Base-by-base conservation (phyloP, 1,284 basidiomycete species). In the Pseudozyma sp. region DNA sequence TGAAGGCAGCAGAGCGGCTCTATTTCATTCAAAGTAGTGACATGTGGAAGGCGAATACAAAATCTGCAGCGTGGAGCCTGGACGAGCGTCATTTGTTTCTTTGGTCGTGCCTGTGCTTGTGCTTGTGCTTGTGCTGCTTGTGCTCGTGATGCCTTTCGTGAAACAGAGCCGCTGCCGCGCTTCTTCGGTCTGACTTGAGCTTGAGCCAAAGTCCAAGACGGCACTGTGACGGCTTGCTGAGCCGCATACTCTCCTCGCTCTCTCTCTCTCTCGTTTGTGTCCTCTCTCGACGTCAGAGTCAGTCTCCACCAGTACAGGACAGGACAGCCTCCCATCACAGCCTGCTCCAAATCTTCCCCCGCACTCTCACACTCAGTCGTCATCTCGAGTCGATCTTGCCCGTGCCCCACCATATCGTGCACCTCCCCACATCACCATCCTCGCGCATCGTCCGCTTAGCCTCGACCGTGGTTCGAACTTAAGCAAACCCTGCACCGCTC, bases 21-120 rank as follows among this genome's bases (percentile, higher is more conserved):
- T 37, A 37, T 37, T 49, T 35, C 17, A 37, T 49, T 49, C 24
- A 24, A 24, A 24, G 24, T 4, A 24, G 24, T 24, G 24, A 40
- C 17, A 49, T 44, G 48, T 10, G n/a, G 31, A 48, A 19, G 30
- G 24, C 46, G n/a, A 53, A 53, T 53, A 53, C 51, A 53, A 53
- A 44, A 43, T 33, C 51, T 43, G 51, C 51, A 53, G 42, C 42
- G 51, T 53, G 51, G 51, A 44, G 50, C 29, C 50, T 52, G 33
- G 24, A 31, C 39, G 19, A 52, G 51, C 51, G 51, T 53, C 51
- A 53, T 53, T 33, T 10, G 7, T 34, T 42, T 42, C 16, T 42
- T 16, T 42, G 11, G 35, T 37, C 24, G 35, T 14, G 35, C 35
- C 35, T 37, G 35, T 37, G 35, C 14, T 9, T 37, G 35, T 37